Conservation (phyloP, 2,329 filamentous ascomycete genomes). For the Pseudogymnoascus sp. region DNA sequence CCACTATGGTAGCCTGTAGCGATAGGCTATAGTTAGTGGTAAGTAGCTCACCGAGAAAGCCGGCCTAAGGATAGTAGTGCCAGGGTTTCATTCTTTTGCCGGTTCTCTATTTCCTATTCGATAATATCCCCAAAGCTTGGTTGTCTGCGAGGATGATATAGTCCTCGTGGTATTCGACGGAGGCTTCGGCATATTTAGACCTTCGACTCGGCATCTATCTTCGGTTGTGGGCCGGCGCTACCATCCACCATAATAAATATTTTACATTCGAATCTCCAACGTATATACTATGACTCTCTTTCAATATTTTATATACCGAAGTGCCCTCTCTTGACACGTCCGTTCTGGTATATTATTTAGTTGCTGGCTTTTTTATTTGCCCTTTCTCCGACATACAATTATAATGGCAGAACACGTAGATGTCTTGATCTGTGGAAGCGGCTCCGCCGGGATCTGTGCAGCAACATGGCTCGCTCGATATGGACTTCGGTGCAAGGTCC, state of each 20-base stretch:
- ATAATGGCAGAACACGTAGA: constrained; percentile 30
- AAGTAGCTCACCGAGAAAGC: too few species aligned
- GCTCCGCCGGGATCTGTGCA: constrained; percentile 53
- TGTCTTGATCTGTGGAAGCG: constrained; percentile 53
- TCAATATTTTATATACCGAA: not conserved
- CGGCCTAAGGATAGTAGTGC: too few species aligned
- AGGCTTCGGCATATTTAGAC: not conserved
- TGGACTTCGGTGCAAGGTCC: constrained; percentile 46
- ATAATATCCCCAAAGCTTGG: not conserved
- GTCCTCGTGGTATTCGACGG: not conserved
- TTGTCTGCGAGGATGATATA: not conserved
- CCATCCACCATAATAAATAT: not conserved
- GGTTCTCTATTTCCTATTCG: not conserved
- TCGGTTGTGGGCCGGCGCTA: not conserved
- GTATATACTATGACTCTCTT: not conserved
- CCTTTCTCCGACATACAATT: not conserved
- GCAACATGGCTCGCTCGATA: constrained; percentile 52
- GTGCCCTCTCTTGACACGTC: not conserved
- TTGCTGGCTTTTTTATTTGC: not conserved
- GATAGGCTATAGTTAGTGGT: too few species aligned
- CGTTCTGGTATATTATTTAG: not conserved
- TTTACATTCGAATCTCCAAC: not conserved
- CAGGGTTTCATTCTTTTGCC: too few species aligned
- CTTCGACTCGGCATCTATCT: not conserved
- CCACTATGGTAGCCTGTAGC: too few species aligned